Conservation (phyloP, 441 rosid species). For the Monsonia emarginata region DNA sequence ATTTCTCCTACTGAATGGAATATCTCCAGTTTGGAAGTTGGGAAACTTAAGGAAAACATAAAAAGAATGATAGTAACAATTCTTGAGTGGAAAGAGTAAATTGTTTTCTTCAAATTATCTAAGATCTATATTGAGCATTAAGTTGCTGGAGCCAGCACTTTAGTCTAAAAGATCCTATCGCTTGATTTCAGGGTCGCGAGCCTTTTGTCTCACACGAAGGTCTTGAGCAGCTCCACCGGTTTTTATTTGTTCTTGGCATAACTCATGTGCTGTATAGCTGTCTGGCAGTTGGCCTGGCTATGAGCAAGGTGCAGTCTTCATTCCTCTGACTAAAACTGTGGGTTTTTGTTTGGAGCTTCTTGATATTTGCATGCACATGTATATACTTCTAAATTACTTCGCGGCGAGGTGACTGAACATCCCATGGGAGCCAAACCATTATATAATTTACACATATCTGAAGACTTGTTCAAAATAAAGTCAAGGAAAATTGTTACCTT, state of each 20-base stretch:
- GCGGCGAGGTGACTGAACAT: background rate
- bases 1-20: background rate
- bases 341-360: conserved; percentile 4
- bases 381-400: background rate
- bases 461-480: background rate
- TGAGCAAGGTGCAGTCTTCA: conserved; percentile 67
- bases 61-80: background rate
- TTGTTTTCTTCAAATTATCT: background rate
- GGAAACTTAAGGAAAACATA: background rate
- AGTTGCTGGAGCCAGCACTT: background rate
- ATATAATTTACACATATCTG: background rate
- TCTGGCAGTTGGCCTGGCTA: conserved; percentile 76
- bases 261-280: conserved; percentile 87
- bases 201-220: conserved; percentile 84
- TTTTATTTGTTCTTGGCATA: conserved; percentile 77
- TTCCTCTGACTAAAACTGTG: background rate
- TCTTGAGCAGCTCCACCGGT: conserved; percentile 82
- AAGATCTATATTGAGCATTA: background rate
- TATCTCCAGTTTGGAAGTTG: background rate
- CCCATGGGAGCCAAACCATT: background rate
- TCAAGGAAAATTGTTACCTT: background rate
- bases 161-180: background rate
- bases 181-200: conserved; percentile 62
- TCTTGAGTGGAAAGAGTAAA: background rate
- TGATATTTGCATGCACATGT: background rate